A percentile compares a stretch with the other conserved stretches of the same genome.
phyloP scores from a whole-genome alignment of 106 monocot genomes.

The Dendrobium catenatum region DNA sequence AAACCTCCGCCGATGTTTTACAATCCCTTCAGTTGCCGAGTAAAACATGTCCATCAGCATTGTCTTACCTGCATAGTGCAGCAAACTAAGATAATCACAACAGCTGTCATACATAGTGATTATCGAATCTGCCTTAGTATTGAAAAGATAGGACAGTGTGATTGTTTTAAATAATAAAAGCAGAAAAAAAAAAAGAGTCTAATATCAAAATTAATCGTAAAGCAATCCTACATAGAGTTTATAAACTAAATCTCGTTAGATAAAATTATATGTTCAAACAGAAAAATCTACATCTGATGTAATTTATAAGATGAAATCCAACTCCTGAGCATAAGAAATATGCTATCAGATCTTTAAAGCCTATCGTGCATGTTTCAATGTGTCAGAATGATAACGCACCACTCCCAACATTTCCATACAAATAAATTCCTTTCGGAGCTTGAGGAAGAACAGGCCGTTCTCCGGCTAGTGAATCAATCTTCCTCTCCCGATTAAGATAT shows the following conservation, averaged over 20 bases:
- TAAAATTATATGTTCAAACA: not conserved
- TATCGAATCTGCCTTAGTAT: not conserved
- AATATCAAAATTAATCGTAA: not conserved
- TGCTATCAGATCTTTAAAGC: not conserved
- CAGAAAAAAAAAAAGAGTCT: not conserved
- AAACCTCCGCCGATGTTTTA: conserved; percentile 76
- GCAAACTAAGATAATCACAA: not conserved
- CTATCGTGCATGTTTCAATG: not conserved
- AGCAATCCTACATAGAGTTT: not conserved
- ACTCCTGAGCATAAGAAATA: not conserved
- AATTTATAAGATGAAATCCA: not conserved
- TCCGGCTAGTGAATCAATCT: conserved; percentile 62
- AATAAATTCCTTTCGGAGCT: conserved; percentile 81
- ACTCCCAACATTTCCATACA: conserved; percentile 95
- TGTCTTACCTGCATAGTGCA: conserved; percentile 66
- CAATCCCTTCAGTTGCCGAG: conserved; percentile 61
- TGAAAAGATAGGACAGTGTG: not conserved
- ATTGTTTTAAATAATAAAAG: not conserved
- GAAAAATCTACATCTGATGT: not conserved
- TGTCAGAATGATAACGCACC: conserved; percentile 32
- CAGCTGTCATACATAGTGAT: not conserved
- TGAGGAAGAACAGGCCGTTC: conserved; percentile 53
- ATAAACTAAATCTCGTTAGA: not conserved
- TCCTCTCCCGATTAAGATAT: conserved; percentile 87
- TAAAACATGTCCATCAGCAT: conserved; percentile 99